Conservation (phyloP, 2,329 filamentous ascomycete genomes). For the Tetracladium maxilliforme region DNA sequence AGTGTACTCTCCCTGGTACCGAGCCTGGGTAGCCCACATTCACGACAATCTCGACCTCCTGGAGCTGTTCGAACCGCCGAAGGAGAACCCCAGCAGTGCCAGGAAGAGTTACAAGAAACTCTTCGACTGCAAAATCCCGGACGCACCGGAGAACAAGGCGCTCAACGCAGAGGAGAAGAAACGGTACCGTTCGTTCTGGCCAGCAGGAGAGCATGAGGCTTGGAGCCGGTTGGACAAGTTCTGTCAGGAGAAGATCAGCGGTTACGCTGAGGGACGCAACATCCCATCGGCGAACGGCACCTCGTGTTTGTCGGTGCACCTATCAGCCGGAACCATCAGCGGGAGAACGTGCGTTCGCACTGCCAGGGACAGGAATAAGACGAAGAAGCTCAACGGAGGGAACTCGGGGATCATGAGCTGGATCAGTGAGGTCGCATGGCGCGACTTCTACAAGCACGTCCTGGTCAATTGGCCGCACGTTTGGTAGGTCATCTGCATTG, state of each 20-base stretch:
- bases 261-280: constrained; percentile 53
- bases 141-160: constrained; percentile 45
- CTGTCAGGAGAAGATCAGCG: constrained; percentile 42
- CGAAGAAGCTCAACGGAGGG: constrained; percentile 51
- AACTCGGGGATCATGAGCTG: constrained; percentile 52
- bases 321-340: constrained; percentile 53
- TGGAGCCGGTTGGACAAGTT: constrained; percentile 49
- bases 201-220: constrained; percentile 63
- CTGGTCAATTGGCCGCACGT: constrained; percentile 75
- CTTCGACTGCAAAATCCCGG: constrained; percentile 47
- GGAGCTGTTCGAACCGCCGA: constrained; percentile 41
- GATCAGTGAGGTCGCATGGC: constrained; percentile 76
- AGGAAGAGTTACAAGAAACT: constrained; percentile 32
- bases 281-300: constrained; percentile 48
- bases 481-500: constrained; percentile 32
- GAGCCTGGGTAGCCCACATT: constrained; percentile 59
- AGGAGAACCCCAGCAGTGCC: constrained; percentile 30
- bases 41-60: constrained; percentile 56
- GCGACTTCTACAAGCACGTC: constrained; percentile 81
- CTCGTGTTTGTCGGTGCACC: constrained; percentile 56
- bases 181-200: constrained; percentile 47
- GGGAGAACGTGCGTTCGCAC: constrained; percentile 49
- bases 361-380: constrained; percentile 47
- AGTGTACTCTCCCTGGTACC: constrained; percentile 74
- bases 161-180: constrained; percentile 43